Evolutionary conservation across 495 filamentous ascomycete genomes (phyloP).

Genomic region (Aspergillus wentii): DNA sequence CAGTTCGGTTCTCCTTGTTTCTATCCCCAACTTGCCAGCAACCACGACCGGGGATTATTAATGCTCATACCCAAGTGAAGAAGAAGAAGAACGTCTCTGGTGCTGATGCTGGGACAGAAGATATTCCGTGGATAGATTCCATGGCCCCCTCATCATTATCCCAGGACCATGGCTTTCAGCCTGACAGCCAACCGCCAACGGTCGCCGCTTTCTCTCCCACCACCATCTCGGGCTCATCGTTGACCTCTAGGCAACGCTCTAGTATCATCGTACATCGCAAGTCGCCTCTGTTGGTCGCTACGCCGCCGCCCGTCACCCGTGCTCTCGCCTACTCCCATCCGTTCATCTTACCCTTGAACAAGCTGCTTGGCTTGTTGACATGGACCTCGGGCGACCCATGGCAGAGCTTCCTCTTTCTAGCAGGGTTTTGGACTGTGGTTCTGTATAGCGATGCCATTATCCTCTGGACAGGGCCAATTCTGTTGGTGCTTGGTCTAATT

Average conservation of each 20-base stretch:
- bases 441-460: slow-evolving; percentile 82
- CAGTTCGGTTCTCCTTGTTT: too few relatives aligned
- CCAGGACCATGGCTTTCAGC: slow-evolving; percentile 33
- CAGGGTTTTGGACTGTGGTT: slow-evolving; percentile 75
- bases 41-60: neutral
- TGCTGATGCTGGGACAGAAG: slow-evolving; percentile 33
- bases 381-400: slow-evolving; percentile 93
- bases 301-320: slow-evolving; percentile 87
- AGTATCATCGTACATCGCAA: slow-evolving; percentile 96
- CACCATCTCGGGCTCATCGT: slow-evolving; percentile 62
- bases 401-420: slow-evolving; percentile 91
- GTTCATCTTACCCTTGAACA: slow-evolving; percentile 83
- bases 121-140: slow-evolving; percentile 62
- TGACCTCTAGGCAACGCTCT: slow-evolving; percentile 71
- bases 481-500: slow-evolving; percentile 74
- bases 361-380: slow-evolving; percentile 74
- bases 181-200: slow-evolving; percentile 59
- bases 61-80: too few relatives aligned
- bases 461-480: slow-evolving; percentile 73
- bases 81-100: too few relatives aligned
- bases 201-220: slow-evolving; percentile 82
- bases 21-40: too few relatives aligned
- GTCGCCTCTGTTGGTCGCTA: slow-evolving; percentile 86
- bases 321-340: slow-evolving; percentile 92
- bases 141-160: slow-evolving; percentile 44